Conservation (phyloP, 495 filamentous ascomycete genomes). For the Hyphodiscus hymeniophilus region DNA sequence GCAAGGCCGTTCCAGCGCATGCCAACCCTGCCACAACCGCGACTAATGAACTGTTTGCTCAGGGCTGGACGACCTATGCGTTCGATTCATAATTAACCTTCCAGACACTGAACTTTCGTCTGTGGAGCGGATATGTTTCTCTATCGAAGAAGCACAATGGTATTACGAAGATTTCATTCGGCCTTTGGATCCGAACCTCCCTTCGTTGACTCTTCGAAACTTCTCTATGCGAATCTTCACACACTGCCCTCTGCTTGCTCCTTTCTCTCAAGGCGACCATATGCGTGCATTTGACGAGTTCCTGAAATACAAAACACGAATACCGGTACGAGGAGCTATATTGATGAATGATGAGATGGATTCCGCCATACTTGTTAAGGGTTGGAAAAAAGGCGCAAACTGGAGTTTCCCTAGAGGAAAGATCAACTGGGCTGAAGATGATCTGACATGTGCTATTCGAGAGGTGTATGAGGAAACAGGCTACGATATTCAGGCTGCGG, state of each 20-base stretch:
- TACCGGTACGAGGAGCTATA: conserved; percentile 90
- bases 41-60: conserved; percentile 8
- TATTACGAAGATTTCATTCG: conserved; percentile 99
- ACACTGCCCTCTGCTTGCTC: conserved; percentile 80
- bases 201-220: conserved; percentile 69
- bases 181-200: conserved; percentile 74
- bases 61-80: conserved; percentile 95
- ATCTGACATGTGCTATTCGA: conserved; percentile 83
- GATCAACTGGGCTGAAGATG: conserved; percentile 92
- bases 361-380: conserved; percentile 83
- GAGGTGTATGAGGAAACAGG: conserved; percentile 97
- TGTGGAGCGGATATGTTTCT: conserved; percentile 91
- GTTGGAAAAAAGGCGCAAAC: conserved; percentile 91
- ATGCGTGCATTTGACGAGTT: conserved; percentile 81
- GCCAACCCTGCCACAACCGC: neutral
- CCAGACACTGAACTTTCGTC: conserved; percentile 82
- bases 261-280: conserved; percentile 69
- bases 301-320: conserved; percentile 82
- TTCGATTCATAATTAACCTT: conserved; percentile 92
- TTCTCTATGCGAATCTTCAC: conserved; percentile 87
- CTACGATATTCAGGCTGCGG: conserved; percentile 66
- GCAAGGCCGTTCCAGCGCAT: neutral
- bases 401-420: conserved; percentile 98
- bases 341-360: conserved; percentile 89
- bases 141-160: conserved; percentile 99